Conservation (phyloP, 2,329 filamentous ascomycete genomes). For the Fonsecaea pugnacius region DNA sequence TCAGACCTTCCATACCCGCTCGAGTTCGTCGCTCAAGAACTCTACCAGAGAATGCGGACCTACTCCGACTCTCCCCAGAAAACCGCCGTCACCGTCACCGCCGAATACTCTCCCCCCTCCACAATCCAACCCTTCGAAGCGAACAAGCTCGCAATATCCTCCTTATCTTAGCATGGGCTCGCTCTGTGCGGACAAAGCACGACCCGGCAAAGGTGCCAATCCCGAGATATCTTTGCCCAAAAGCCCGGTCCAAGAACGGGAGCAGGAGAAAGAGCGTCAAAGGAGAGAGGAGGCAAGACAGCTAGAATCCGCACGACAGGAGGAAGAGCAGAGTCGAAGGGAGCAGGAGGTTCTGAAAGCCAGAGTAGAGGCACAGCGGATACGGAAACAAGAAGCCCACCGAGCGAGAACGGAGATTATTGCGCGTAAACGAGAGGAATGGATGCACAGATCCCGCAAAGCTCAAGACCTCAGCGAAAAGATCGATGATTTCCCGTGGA, state of each 20-base stretch:
- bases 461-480: neutral
- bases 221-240: slow-evolving; percentile 8
- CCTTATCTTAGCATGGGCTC: neutral
- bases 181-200: neutral
- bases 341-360: neutral
- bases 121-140: neutral
- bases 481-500: slow-evolving; percentile 1
- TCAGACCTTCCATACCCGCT: slow-evolving; percentile 21
- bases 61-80: slow-evolving; percentile 19
- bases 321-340: neutral
- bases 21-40: slow-evolving; percentile 5
- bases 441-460: neutral
- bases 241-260: slow-evolving; percentile 10
- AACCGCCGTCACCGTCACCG: neutral
- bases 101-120: neutral
- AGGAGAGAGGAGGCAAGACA: neutral
- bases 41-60: neutral
- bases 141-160: slow-evolving; percentile 2
- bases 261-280: neutral
- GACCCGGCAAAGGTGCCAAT: neutral
- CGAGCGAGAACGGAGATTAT: slow-evolving; percentile 9
- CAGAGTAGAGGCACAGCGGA: neutral
- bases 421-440: neutral
- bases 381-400: neutral
- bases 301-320: neutral